Percentiles rank a stretch among this genome's conserved stretches.
phyloP scores from a whole-genome alignment of 1,284 basidiomycete species.

The Agaricales sp. region DNA sequence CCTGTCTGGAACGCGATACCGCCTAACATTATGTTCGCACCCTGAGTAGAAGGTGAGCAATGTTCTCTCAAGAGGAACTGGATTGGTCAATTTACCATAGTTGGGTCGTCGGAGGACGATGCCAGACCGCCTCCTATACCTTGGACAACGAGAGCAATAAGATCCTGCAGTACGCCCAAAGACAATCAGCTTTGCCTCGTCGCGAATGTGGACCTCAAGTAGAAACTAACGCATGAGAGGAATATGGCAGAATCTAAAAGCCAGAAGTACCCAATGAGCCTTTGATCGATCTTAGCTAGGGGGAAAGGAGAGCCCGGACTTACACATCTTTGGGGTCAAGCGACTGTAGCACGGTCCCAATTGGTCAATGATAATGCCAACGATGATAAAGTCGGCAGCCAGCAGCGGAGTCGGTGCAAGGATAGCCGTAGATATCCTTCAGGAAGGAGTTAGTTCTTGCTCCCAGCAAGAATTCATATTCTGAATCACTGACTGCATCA shows the following conservation, averaged over 20 bases:
- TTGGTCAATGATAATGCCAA: conserved; percentile 29
- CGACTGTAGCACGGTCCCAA: conserved; percentile 38
- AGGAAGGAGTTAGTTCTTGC: too few relatives aligned
- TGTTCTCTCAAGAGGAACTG: conserved; percentile 9
- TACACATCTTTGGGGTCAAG: conserved; percentile 28
- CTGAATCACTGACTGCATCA: conserved; percentile 1
- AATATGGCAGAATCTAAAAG: conserved; percentile 36
- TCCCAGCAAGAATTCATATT: too few relatives aligned
- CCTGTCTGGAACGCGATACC: conserved; percentile 34
- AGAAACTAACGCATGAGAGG: conserved; percentile 26
- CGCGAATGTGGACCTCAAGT: not conserved
- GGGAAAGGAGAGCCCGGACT: conserved; percentile 14
- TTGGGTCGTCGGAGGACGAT: conserved; percentile 25
- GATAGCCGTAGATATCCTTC: conserved; percentile 22
- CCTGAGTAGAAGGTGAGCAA: conserved; percentile 16
- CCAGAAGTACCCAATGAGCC: not conserved
- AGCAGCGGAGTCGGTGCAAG: conserved; percentile 40
- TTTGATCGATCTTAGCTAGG: not conserved
- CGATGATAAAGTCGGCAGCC: conserved; percentile 43
- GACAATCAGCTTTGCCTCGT: too few relatives aligned
- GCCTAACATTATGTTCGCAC: conserved; percentile 38
- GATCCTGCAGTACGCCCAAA: conserved; percentile 24
- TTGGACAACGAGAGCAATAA: conserved; percentile 41
- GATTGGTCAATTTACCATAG: conserved; percentile 14
- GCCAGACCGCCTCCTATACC: conserved; percentile 44